Percentiles rank a stretch among this genome's conserved stretches.
Conservation (phyloP, 345 rosid genomes). For the Heritiera fomes region DNA sequence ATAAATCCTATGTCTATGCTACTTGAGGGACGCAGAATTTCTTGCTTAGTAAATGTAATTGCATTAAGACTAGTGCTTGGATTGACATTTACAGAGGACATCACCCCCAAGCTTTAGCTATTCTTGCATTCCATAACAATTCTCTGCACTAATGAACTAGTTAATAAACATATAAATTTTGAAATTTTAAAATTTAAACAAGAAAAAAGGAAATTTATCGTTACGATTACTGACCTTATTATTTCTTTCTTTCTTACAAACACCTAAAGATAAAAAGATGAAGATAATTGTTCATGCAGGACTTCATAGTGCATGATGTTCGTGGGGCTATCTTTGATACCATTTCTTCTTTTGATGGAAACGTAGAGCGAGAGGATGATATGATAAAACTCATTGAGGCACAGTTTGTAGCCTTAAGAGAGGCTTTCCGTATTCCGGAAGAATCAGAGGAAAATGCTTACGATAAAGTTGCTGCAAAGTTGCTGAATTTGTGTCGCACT, state of each 20-base stretch:
- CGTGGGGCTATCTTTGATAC: constrained; percentile 49
- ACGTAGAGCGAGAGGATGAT: constrained; percentile 37
- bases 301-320: constrained; percentile 57
- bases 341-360: constrained; percentile 42
- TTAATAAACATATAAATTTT: no score
- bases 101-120: no score
- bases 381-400: constrained; percentile 44
- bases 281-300: constrained; percentile 39
- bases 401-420: constrained; percentile 43
- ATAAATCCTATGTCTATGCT: neutral
- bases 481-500: constrained; percentile 73
- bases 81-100: no score
- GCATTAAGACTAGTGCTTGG: neutral
- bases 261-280: neutral
- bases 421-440: constrained; percentile 39
- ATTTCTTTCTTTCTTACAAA: neutral
- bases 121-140: no score
- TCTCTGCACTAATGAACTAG: no score
- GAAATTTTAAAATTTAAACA: no score
- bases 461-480: constrained; percentile 47
- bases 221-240: neutral
- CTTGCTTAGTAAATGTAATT: neutral
- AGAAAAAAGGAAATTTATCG: no score
- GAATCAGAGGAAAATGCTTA: constrained; percentile 39
- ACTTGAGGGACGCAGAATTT: neutral